These are phyloP conservation scores for Vigna reflexopilosa DNA, from an alignment of 306 rosid genomes.

Conservation along the genomic window DNA sequence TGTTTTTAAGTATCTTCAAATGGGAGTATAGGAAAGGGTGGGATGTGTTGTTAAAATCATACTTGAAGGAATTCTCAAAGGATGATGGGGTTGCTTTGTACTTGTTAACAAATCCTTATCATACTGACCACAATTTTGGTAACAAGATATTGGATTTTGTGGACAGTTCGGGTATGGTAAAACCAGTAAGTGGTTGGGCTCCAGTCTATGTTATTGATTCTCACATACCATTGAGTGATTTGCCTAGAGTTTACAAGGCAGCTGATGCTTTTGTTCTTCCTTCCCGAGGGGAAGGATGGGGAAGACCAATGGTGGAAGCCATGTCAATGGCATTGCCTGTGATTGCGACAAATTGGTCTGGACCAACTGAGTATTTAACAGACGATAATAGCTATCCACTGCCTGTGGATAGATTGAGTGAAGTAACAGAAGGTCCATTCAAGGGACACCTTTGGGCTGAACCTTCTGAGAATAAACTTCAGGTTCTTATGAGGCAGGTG, in stretches of 20 bases:
- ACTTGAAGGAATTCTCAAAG: constrained; percentile 67
- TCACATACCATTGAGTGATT: constrained; percentile 73
- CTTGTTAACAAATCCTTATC: constrained; percentile 85
- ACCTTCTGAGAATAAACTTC: constrained; percentile 66
- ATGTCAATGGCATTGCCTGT: constrained; percentile 88
- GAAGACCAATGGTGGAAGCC: constrained; percentile 88
- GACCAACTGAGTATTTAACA: constrained; percentile 81
- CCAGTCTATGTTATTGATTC: constrained; percentile 67
- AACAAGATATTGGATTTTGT: constrained; percentile 81
- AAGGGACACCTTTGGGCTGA: constrained; percentile 90
- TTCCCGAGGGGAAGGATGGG: constrained; percentile 95
- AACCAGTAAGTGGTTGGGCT: constrained; percentile 71
- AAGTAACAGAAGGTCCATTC: constrained; percentile 81
- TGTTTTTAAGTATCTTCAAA: constrained; percentile 77
- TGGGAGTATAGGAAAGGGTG: constrained; percentile 97
- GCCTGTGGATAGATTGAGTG: constrained; percentile 69
- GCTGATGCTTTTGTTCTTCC: constrained; percentile 87
- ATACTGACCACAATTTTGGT: constrained; percentile 70
- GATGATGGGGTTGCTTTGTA: constrained; percentile 65
- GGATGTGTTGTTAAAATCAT: constrained; percentile 77
- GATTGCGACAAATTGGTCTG: constrained; percentile 89
- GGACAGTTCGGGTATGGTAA: constrained; percentile 53
- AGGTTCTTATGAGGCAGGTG: constrained; percentile 67
- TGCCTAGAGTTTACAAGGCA: constrained; percentile 73
- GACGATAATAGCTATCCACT: constrained; percentile 75